Evolutionary conservation across 2,329 filamentous ascomycete species (phyloP), one percentile per base, ranked within the genome.

Genomic region (Monascus ruber): DNA sequence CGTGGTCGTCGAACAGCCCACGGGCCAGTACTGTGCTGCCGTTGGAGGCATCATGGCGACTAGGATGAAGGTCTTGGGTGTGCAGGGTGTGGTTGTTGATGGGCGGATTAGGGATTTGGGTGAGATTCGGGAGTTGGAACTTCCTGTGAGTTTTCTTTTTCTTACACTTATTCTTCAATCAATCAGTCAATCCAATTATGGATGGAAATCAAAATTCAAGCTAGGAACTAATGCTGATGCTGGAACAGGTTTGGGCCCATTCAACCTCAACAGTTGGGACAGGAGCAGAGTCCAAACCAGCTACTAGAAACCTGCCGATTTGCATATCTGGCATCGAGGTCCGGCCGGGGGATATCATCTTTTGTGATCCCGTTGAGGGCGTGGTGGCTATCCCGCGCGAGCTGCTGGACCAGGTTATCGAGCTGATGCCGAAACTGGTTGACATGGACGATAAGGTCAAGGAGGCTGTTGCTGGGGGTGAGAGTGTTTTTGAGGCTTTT

Each of bases 41-140:
- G 71, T 84, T 5, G 83, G 83, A n/a, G 83, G 83, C 11, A 84
- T 87, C 47, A 83, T 86, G 73, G 83, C 80, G 4, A 65, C 74
- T 26, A 69, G 83, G 17, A 82, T 86, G 72, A 76, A 77, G 50
- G 56, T 71, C 9, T 67, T 79, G 7, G 73, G 74, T 9, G 74
- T 74, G 11, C 66, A 68, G 47, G 81, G 71, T 2, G 71, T 81
- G 7, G 63, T 86, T n/a, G 77, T 85, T 5, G 72, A 77, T 47
- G 83, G 83, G 1, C 66, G 82, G 31, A 74, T 81, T 5, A 69
- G 83, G 44, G 83, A 87, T 62, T 51, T 85, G 11, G 64, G 62
- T 10, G 77, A 83, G 52, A 57, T 85, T 42, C 66, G 63, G 39
- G 68, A 58, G 10, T 72, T 73, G 7, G 68, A 65, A 28, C 51